These are phyloP conservation scores for Penicillium coffeae DNA, from an alignment of 495 filamentous ascomycete species.

Conservation along the genomic window DNA sequence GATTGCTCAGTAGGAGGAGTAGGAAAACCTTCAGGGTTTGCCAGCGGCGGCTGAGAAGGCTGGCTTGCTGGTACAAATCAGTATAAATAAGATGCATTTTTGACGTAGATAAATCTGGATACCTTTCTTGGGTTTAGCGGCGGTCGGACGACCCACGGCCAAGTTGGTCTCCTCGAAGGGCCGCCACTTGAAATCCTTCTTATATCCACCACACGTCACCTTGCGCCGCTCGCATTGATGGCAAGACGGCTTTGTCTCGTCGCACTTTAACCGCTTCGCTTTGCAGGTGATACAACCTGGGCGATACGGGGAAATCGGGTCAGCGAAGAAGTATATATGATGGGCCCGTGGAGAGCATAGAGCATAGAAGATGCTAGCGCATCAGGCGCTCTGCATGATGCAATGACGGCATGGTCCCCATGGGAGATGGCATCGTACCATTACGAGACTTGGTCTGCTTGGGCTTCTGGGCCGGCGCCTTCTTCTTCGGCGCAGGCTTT, in stretches of 20 bases:
- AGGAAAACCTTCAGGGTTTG: slow-evolving; percentile 6
- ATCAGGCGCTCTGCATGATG: too few relatives aligned
- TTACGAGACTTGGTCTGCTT: slow-evolving; percentile 84
- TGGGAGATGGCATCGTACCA: slow-evolving; percentile 50
- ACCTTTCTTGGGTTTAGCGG: slow-evolving; percentile 50
- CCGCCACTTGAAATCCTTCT: slow-evolving; percentile 82
- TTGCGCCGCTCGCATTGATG: slow-evolving; percentile 68
- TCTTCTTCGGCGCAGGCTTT: slow-evolving; percentile 30
- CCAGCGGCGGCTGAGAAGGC: slow-evolving; percentile 2
- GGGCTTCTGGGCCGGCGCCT: slow-evolving; percentile 44
- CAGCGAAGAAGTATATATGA: too few relatives aligned
- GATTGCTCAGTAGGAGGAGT: slow-evolving; percentile 19
- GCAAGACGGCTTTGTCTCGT: slow-evolving; percentile 73
- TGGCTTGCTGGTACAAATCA: background rate
- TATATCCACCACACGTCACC: slow-evolving; percentile 73
- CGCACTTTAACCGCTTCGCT: slow-evolving; percentile 76
- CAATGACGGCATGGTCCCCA: slow-evolving; percentile 4
- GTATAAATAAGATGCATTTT: background rate
- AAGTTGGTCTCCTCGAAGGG: slow-evolving; percentile 68
- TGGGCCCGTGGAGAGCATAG: too few relatives aligned
- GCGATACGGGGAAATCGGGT: slow-evolving; percentile 25
- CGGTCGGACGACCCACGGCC: slow-evolving; percentile 40
- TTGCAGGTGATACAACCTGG: slow-evolving; percentile 80
- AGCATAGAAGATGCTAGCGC: too few relatives aligned
- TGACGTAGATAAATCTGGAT: slow-evolving; percentile 1